Evolutionary conservation across 768 basidiomycete genomes (phyloP), one percentile per base, ranked within the genome.

Genomic region (Cytidiella melzeri): DNA sequence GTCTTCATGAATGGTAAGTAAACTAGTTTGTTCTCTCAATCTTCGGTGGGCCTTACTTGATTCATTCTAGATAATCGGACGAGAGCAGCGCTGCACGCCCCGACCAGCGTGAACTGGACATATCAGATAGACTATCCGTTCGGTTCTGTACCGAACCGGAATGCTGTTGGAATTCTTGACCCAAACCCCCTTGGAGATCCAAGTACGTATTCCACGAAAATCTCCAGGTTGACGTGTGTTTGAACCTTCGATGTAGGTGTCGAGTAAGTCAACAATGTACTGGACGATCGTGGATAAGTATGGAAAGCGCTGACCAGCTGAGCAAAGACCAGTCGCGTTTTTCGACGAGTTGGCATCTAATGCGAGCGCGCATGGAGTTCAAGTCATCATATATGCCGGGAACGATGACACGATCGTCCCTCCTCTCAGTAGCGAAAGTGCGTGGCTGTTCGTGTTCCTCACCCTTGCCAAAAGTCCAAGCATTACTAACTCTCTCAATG

Each of bases 331-430:
- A 10, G 82, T 82, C 70, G 71, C 67, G 23, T 84, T 84, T 64
- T 68, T 87, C 23, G 70, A 74, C 1, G 81, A 81, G 28, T 71
- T 86, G 21, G 82, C 84, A 5, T 73, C 79, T 6, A 86, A 86
- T 53, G 76, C 79, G 20, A 75, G 80, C 0, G 70, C 69, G 0
- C 71, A 73, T 4, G 64, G 69, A 26, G 65, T 87, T 24, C 68
- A 70, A 2, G 66, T 85, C 24, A 66, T 85, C 15, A 63, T 84
- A 23, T 85, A 69, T 60, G 83, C 82, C 20, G 85, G 79, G 15
- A 87, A 87, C 57, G 80, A 84, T 55, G 85, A 87, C 62, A 65
- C 76, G 5, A 74, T 85, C 28, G 69, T 83, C 43, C 70, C 81
- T 3, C 84, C 84, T 57, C 67, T 71, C 34, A 76, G 83, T 21